Percentiles rank a stretch among this genome's conserved stretches.
Conservation (phyloP, 1,284 basidiomycete species). For the Ceratobasidium sp. region DNA sequence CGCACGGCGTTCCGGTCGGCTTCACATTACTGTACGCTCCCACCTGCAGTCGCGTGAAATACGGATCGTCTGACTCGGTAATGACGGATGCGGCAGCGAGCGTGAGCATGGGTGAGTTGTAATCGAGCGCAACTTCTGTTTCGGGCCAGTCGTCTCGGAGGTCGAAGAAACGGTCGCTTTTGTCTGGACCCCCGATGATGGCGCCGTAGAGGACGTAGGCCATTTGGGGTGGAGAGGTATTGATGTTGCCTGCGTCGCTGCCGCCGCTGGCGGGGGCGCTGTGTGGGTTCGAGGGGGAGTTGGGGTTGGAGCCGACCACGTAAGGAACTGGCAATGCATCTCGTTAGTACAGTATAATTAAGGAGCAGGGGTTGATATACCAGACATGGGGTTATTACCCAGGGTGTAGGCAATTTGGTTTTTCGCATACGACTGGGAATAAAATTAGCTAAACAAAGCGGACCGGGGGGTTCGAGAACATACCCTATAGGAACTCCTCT, state of each 20-base stretch:
- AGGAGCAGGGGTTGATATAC: conserved; percentile 57
- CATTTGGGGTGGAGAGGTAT: conserved; percentile 78
- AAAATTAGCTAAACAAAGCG: conserved; percentile 46
- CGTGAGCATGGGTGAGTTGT: conserved; percentile 88
- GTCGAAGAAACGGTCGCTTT: conserved; percentile 82
- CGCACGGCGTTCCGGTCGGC: conserved; percentile 81
- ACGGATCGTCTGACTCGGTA: conserved; percentile 80
- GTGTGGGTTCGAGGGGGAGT: conserved; percentile 90
- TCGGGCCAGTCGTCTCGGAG: conserved; percentile 70
- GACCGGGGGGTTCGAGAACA: conserved; percentile 47
- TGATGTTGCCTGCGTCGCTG: conserved; percentile 71
- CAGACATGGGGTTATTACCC: conserved; percentile 89
- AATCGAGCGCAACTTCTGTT: conserved; percentile 77
- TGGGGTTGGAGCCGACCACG: conserved; percentile 88
- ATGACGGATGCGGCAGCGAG: conserved; percentile 81
- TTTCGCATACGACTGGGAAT: conserved; percentile 71
- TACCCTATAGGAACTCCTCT: conserved; percentile 73
- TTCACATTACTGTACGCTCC: conserved; percentile 74
- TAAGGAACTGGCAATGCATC: conserved; percentile 69
- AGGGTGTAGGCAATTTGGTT: conserved; percentile 84
- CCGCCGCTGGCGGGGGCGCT: conserved; percentile 90
- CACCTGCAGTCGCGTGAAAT: conserved; percentile 75
- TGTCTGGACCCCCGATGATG: conserved; percentile 88
- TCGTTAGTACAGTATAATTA: conserved; percentile 1
- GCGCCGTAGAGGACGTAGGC: conserved; percentile 87